Conservation (phyloP, 768 basidiomycete genomes). For the Dioszegia aurantiaca region DNA sequence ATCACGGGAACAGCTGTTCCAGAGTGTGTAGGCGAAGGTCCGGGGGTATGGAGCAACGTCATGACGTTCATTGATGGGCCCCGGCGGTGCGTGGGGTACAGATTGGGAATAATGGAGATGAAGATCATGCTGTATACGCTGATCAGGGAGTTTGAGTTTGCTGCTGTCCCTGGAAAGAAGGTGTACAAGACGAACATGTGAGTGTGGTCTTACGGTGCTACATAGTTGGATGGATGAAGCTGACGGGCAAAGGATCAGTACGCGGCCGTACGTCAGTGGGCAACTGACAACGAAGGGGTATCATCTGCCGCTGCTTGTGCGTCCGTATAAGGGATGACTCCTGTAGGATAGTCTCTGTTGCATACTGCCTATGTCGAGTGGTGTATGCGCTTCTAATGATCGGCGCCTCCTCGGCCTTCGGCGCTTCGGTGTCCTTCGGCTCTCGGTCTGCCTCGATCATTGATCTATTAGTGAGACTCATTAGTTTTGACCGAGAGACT, state of each 20-base stretch:
- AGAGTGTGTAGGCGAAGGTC: slow-evolving; percentile 15
- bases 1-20: slow-evolving; percentile 5
- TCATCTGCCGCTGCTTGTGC: slow-evolving; percentile 25
- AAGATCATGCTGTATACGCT: slow-evolving; percentile 30
- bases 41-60: slow-evolving; percentile 30
- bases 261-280: slow-evolving; percentile 25
- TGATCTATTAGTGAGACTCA: no score
- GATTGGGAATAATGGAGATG: slow-evolving; percentile 30
- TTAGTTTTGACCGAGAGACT: no score
- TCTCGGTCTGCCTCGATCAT: no score
- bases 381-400: no score
- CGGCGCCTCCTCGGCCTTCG: no score
- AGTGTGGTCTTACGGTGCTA: slow-evolving; percentile 8
- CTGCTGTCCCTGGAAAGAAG: slow-evolving; percentile 12
- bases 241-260: slow-evolving; percentile 26
- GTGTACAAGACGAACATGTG: slow-evolving; percentile 34
- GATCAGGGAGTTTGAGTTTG: slow-evolving; percentile 28
- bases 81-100: slow-evolving; percentile 34
- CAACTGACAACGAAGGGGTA: slow-evolving; percentile 20
- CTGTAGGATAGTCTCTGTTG: no score
- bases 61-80: slow-evolving; percentile 39
- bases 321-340: slow-evolving; percentile 19
- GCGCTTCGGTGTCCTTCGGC: no score
- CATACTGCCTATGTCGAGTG: no score
- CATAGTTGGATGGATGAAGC: neutral